Base-by-base conservation (phyloP, 148 eudicot species). In the Chenopodium album region DNA sequence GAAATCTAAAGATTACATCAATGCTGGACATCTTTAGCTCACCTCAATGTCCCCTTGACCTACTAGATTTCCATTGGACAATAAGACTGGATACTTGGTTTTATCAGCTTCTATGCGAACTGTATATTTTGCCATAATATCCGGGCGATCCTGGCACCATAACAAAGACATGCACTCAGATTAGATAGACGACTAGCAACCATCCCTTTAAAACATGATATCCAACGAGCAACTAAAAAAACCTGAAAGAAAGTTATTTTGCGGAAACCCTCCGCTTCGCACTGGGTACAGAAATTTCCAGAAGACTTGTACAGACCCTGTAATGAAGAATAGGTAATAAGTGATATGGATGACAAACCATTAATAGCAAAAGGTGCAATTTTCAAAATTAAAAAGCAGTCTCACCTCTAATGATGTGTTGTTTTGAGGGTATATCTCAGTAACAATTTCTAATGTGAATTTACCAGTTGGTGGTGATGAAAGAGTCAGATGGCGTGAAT, bases 211-310 rank as follows among this genome's bases (percentile, higher is more conserved):
- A 16, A 66, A 29, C 52, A 75, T 9, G 52, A 77, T 37, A 44
- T 56, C 31, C 52, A 64, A n/a, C 10, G 64, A 41, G 16, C 32
- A 31, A 78, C 78, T 56, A 2, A 75, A 47, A 46, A n/a, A 81
- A 94, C 99, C 98, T 94, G 99, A 87, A 89, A 97, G 85, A 88
- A 97, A 75, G 98, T 94, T 81, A 97, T 97, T 85, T 92, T 97
- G 3, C 99, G 92, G 84, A 97, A 97, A 84, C 99, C 99, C 85
- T 97, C 99, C 28, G 99, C 98, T 86, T 97, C 99, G 85, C 99
- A 97, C 79, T 97, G 98, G 41, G 99, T 97, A 82, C 99, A 97
- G 88, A 97, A 97, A 85, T 90, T 94, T 62, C 94, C 92, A 67
- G 98, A 92, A 29, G 98, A 87, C 85, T 92, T 92, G 89, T 97